These are phyloP conservation scores for Beauveria medogensis DNA, from an alignment of 2,329 filamentous ascomycete species.

Conservation along the genomic window DNA sequence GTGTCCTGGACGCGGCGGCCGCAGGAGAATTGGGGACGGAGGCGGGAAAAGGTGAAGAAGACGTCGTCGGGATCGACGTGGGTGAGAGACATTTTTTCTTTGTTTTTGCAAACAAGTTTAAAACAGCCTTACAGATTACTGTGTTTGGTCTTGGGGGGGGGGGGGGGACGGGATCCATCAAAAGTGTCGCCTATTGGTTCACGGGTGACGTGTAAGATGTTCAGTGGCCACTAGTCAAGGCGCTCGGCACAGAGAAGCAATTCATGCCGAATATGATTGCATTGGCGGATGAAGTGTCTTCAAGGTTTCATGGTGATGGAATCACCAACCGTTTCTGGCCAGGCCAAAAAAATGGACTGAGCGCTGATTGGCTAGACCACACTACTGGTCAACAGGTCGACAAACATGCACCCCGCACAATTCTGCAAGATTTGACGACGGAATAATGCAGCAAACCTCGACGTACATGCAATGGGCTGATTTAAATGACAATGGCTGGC, in stretches of 20 bases:
- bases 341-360: background rate
- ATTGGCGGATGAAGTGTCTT: background rate
- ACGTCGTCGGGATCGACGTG: conserved; percentile 8
- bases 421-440: background rate
- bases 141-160: too few relatives aligned
- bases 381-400: background rate
- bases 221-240: background rate
- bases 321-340: background rate
- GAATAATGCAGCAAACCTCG: background rate
- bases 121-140: too few relatives aligned
- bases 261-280: background rate
- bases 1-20: conserved; percentile 11
- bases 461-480: background rate
- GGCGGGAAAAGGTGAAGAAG: conserved; percentile 12
- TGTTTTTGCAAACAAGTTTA: too few relatives aligned
- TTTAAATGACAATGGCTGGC: background rate
- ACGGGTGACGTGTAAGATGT: background rate
- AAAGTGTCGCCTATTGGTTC: background rate
- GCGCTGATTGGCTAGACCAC: background rate
- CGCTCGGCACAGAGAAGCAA: background rate
- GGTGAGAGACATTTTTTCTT: conserved; percentile 8
- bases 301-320: background rate
- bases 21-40: conserved; percentile 11
- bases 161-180: too few relatives aligned
- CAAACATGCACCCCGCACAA: background rate